These are phyloP conservation scores for Raphidocelis subcapitata DNA, from an alignment of 139 green algal species.

Conservation along the genomic window DNA sequence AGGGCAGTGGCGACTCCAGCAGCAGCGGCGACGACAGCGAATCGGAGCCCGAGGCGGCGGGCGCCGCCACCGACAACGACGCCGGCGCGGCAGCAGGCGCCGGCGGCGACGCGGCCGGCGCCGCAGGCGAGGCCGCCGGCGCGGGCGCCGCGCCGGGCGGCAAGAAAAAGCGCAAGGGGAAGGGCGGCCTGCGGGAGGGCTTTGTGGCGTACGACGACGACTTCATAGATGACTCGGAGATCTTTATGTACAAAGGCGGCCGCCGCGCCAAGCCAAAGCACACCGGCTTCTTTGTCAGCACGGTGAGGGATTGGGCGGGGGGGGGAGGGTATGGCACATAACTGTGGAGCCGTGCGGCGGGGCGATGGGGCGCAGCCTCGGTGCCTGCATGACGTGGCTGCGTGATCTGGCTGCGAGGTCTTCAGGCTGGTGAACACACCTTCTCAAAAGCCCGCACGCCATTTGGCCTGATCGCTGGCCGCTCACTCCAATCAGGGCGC, in stretches of 20 bases:
- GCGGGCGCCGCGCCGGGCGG: background rate
- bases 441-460: background rate
- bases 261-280: slow-evolving; percentile 37
- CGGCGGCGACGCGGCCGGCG: background rate
- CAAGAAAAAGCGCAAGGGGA: background rate
- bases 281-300: slow-evolving; percentile 46
- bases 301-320: slow-evolving; percentile 11
- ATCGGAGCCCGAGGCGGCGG: background rate
- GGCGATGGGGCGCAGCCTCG: too few species aligned
- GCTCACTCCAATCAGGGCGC: too few species aligned
- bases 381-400: background rate
- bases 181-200: background rate
- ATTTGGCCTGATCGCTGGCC: too few species aligned
- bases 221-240: slow-evolving; percentile 36
- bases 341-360: background rate
- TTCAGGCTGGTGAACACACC: background rate
- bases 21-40: background rate
- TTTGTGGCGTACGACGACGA: slow-evolving; percentile 31
- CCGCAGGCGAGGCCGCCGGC: background rate
- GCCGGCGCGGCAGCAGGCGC: background rate
- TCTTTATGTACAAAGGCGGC: slow-evolving; percentile 24
- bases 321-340: background rate
- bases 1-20: background rate
- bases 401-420: background rate
- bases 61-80: background rate